phyloP scores from a whole-genome alignment of 2,329 filamentous ascomycete species.

The Clathrospora elynae region DNA sequence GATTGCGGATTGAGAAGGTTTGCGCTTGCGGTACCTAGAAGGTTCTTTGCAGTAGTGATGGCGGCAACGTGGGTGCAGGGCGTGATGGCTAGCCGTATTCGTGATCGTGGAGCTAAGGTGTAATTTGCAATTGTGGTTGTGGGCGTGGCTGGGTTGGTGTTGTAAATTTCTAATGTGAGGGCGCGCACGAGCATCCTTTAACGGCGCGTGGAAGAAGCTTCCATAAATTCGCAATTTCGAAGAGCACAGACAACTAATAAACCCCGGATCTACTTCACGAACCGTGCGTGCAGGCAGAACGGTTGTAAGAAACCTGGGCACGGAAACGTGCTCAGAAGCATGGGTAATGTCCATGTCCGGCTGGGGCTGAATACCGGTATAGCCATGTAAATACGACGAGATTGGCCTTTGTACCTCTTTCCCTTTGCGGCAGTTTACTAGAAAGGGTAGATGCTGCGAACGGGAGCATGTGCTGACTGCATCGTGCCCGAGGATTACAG shows the following conservation, averaged over 20 bases:
- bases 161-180: too few relatives aligned
- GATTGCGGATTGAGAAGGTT: too few relatives aligned
- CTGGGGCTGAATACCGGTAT: slow-evolving; percentile 15
- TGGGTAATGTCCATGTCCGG: not conserved
- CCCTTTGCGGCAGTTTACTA: slow-evolving; percentile 4
- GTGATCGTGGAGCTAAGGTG: too few relatives aligned
- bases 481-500: slow-evolving; percentile 29
- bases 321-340: slow-evolving; percentile 11
- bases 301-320: slow-evolving; percentile 12
- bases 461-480: slow-evolving; percentile 40
- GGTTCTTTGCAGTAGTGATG: too few relatives aligned
- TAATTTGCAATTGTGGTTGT: too few relatives aligned
- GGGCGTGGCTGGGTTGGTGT: too few relatives aligned
- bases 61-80: too few relatives aligned
- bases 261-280: slow-evolving; percentile 23
- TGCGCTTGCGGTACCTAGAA: too few relatives aligned
- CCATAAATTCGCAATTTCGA: slow-evolving; percentile 8
- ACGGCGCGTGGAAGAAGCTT: too few relatives aligned
- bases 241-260: slow-evolving; percentile 18
- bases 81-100: too few relatives aligned
- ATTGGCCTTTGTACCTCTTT: slow-evolving; percentile 9
- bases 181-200: not conserved
- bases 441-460: slow-evolving; percentile 9
- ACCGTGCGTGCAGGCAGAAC: slow-evolving; percentile 16
- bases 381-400: slow-evolving; percentile 9